A percentile compares a stretch with the other conserved stretches of the same genome.
Evolutionary conservation across 768 basidiomycete species (phyloP).

Genomic region (Rhodotorula paludigena): DNA sequence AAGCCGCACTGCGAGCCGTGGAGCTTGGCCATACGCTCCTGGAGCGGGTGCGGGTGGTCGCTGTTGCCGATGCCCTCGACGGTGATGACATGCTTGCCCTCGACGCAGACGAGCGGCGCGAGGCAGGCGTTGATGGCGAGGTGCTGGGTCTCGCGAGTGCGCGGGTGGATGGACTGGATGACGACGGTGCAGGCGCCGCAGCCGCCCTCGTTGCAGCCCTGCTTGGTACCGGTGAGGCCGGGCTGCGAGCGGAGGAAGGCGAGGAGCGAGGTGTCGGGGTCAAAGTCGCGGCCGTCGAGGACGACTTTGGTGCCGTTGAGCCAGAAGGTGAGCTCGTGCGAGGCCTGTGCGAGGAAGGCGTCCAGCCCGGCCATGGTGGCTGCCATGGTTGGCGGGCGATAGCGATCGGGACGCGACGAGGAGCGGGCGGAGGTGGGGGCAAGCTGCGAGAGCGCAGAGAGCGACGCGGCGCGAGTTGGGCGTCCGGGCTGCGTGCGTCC

Average conservation of each 20-base stretch:
- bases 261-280: constrained; percentile 40
- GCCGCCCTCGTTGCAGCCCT: constrained; percentile 42
- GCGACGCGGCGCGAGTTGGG: background rate
- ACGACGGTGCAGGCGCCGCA: constrained; percentile 36
- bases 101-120: constrained; percentile 39
- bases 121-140: constrained; percentile 42
- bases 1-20: constrained; percentile 32
- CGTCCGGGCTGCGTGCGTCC: no score
- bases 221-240: constrained; percentile 41
- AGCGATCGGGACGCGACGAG: background rate
- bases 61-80: constrained; percentile 40
- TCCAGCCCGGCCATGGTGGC: background rate
- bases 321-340: constrained; percentile 33
- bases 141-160: constrained; percentile 18
- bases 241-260: constrained; percentile 41
- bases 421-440: background rate
- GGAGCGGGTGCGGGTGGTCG: constrained; percentile 42
- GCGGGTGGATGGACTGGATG: constrained; percentile 16
- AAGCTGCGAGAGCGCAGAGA: background rate
- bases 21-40: constrained; percentile 36
- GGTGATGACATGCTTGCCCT: constrained; percentile 43
- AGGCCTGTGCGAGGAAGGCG: constrained; percentile 11
- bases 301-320: constrained; percentile 1
- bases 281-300: constrained; percentile 11
- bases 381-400: background rate